Evolutionary conservation across 2,329 filamentous ascomycete genomes (phyloP).

Genomic region (Cercospora sp.): DNA sequence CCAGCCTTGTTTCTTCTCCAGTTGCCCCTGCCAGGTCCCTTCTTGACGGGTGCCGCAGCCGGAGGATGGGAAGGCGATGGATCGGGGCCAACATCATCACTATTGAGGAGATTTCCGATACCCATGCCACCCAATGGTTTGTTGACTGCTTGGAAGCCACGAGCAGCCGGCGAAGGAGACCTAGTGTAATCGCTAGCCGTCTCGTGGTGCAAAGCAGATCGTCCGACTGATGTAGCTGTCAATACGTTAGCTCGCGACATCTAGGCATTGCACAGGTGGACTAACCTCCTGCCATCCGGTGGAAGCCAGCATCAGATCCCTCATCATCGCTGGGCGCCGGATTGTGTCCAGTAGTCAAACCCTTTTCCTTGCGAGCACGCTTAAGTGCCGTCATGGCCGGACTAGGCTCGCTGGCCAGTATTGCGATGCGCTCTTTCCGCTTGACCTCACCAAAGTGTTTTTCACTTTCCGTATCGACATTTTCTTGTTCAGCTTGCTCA

Average conservation of each 20-base stretch:
- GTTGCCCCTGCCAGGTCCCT: constrained; percentile 53
- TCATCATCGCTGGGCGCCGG: constrained; percentile 37
- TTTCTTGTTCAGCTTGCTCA: constrained; percentile 68
- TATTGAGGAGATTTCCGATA: constrained; percentile 52
- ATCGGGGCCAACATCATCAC: constrained; percentile 42
- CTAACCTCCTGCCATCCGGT: constrained; percentile 17
- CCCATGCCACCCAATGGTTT: constrained; percentile 48
- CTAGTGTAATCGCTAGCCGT: constrained; percentile 51
- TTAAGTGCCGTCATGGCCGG: constrained; percentile 60
- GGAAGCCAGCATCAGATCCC: constrained; percentile 33
- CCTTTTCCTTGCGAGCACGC: constrained; percentile 51
- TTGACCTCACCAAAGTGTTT: constrained; percentile 70
- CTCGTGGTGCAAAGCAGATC: constrained; percentile 29
- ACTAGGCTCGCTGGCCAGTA: constrained; percentile 73
- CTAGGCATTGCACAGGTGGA: neutral
- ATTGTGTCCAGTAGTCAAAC: constrained; percentile 36
- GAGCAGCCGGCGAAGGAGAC: constrained; percentile 43
- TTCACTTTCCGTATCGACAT: constrained; percentile 72
- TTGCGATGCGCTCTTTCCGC: constrained; percentile 69
- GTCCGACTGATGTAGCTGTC: constrained; percentile 24
- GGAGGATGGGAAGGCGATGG: constrained; percentile 33
- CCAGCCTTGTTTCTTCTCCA: constrained; percentile 46
- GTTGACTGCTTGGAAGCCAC: constrained; percentile 43
- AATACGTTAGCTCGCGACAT: neutral
- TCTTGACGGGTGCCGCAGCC: constrained; percentile 35